Base-by-base conservation (phyloP, 495 filamentous ascomycete genomes). In the Tetracladium setigerum region DNA sequence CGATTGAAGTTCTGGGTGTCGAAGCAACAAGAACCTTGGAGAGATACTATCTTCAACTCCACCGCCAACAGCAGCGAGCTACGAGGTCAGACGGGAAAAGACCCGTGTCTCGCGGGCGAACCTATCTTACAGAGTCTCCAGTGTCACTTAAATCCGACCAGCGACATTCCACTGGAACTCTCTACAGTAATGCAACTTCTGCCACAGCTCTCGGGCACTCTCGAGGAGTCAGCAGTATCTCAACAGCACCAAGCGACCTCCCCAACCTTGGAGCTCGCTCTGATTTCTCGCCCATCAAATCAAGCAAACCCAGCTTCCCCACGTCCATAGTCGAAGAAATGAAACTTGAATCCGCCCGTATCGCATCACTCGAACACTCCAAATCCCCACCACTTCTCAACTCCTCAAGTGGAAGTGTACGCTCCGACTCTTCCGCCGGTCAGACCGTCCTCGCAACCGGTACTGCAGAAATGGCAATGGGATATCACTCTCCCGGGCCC, bases 81-180 rank as follows among this genome's bases (percentile, higher is more conserved):
- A 7, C 22, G 7, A 27, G 7, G 22, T 27, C 16, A 37, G 34
- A 30, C 1, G 4, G 14, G 12, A 36, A 38, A 13, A 27, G 16
- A 15, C 22, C 34, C 12, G 5, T 22, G 12, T 13, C 35, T 38
- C 13, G 13, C 7, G 34, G 32, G 2, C 22, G 9, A 14, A 8
- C 34, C 16, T 22, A 38, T 10, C 33, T 18, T 1, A n/a, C 19
- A 39, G 35, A 36, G 12, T 18, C 31, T 17, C 11, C 15, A 17
- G 33, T 41, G 11, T 24, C 22, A 17, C 5, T 11, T n/a, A 9
- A 32, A 27, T 7, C 24, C 10, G 50, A 58, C 32, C 51, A 38
- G 1, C 36, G 55, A 12, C 47, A 54, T 45, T 54, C 50, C 6
- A 51, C 44, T 4, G 50, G 55, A n/a, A 58, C 47, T 8, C 31